These are phyloP conservation scores for Dioszegia hungarica DNA, from an alignment of 768 basidiomycete species.

Conservation along the genomic window DNA sequence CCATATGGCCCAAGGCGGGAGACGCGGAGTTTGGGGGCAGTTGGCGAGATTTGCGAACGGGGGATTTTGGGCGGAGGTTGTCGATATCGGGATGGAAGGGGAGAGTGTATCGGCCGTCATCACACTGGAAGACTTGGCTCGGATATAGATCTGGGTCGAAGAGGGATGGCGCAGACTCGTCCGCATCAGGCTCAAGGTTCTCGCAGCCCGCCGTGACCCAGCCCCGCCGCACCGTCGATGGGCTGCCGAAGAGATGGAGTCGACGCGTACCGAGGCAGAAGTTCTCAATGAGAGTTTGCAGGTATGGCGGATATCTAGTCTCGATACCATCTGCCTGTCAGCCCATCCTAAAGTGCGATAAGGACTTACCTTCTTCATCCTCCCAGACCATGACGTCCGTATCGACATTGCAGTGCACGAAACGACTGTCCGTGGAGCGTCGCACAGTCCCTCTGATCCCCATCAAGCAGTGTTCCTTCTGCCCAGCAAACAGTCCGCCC, in stretches of 20 bases:
- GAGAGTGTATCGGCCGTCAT: constrained; percentile 17
- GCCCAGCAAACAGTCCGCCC: constrained; percentile 63
- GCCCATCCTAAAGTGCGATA: background rate
- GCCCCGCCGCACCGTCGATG: constrained; percentile 65
- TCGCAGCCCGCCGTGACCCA: constrained; percentile 56
- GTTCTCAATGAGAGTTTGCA: constrained; percentile 93
- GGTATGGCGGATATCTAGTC: constrained; percentile 81
- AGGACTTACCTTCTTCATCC: constrained; percentile 58
- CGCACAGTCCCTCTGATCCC: constrained; percentile 96
- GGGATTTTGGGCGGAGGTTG: constrained; percentile 76
- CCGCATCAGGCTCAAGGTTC: constrained; percentile 15
- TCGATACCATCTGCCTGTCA: constrained; percentile 25
- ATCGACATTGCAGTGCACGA: constrained; percentile 98
- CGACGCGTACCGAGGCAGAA: constrained; percentile 91
- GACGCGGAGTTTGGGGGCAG: background rate
- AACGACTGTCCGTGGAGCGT: constrained; percentile 88
- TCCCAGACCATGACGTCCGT: constrained; percentile 49
- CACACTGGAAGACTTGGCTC: constrained; percentile 5
- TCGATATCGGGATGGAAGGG: constrained; percentile 62
- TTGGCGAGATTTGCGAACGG: constrained; percentile 44
- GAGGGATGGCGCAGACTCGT: constrained; percentile 62
- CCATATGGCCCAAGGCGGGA: background rate
- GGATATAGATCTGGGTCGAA: constrained; percentile 15
- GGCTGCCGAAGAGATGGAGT: constrained; percentile 79
- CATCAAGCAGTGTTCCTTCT: constrained; percentile 94